Conservation (phyloP, 495 filamentous ascomycete species). For the Gamarada debralockiae region DNA sequence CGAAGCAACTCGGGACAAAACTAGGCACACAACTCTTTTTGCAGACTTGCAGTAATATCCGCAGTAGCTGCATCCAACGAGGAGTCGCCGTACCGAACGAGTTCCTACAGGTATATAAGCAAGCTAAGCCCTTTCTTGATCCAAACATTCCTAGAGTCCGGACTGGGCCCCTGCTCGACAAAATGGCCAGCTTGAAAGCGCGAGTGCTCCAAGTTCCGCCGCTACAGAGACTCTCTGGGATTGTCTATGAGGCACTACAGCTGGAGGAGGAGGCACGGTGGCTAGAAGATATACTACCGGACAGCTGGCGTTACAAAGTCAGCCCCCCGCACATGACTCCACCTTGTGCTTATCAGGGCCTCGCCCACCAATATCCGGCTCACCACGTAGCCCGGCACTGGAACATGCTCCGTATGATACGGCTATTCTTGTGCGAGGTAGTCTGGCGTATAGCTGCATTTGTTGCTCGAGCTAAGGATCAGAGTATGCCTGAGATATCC, state of each 20-base stretch:
- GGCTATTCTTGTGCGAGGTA: conserved; percentile 1
- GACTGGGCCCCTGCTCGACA: neutral
- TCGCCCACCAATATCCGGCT: conserved; percentile 1
- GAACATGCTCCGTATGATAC: conserved; percentile 2
- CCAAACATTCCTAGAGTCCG: neutral
- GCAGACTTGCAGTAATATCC: conserved; percentile 27
- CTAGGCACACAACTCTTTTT: conserved; percentile 53
- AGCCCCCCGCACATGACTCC: conserved; percentile 4
- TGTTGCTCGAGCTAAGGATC: conserved; percentile 1
- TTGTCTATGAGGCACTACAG: conserved; percentile 1
- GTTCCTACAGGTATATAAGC: conserved; percentile 1
- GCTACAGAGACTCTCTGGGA: neutral
- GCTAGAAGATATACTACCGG: conserved; percentile 2
- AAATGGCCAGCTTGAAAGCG: neutral
- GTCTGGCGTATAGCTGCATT: neutral
- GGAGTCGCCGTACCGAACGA: neutral
- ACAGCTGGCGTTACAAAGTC: conserved; percentile 4
- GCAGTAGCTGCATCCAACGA: conserved; percentile 5
- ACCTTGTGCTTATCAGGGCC: conserved; percentile 2
- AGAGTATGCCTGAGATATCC: neutral
- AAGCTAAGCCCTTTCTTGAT: conserved; percentile 10
- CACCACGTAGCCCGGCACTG: conserved; percentile 7
- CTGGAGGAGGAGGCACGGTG: neutral
- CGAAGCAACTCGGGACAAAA: conserved; percentile 45
- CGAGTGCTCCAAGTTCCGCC: neutral